Evolutionary conservation across 768 basidiomycete species (phyloP).

Genomic region (Amanita rubescens): DNA sequence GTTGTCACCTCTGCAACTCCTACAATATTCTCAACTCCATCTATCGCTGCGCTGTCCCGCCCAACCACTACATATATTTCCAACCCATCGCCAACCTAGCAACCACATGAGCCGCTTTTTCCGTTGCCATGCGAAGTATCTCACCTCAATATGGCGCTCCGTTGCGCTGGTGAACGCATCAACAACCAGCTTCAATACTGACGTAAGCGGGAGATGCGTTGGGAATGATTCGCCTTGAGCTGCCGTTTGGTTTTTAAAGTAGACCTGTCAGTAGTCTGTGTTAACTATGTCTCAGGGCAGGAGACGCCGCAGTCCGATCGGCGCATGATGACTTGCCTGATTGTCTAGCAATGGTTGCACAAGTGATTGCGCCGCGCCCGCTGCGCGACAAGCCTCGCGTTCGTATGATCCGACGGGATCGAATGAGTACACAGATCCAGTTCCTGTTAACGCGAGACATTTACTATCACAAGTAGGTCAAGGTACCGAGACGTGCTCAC

Average conservation of each 20-base stretch:
- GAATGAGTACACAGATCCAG: constrained; percentile 98
- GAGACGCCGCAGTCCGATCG: constrained; percentile 30
- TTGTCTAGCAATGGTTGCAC: constrained; percentile 98
- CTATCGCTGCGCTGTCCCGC: constrained; percentile 47
- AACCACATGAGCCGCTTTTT: neutral
- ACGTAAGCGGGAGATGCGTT: constrained; percentile 68
- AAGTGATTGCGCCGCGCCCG: constrained; percentile 89
- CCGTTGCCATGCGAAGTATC: constrained; percentile 12
- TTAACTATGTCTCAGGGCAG: constrained; percentile 16
- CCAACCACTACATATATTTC: constrained; percentile 87
- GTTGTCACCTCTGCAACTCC: constrained; percentile 59
- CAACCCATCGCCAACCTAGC: constrained; percentile 88
- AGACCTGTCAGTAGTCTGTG: constrained; percentile 54
- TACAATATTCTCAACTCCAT: constrained; percentile 47
- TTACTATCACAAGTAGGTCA: neutral
- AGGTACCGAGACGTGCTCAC: constrained; percentile 38
- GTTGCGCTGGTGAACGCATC: constrained; percentile 97
- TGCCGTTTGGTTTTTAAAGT: constrained; percentile 92
- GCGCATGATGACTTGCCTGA: constrained; percentile 52
- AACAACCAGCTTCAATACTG: constrained; percentile 81
- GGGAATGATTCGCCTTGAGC: constrained; percentile 71
- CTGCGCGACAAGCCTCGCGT: constrained; percentile 92
- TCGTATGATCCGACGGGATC: constrained; percentile 99
- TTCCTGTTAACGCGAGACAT: constrained; percentile 42
- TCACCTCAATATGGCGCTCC: constrained; percentile 94